Percentiles rank a stretch among this genome's conserved stretches.
phyloP scores from a whole-genome alignment of 805 yeast genomes.

The Wickerhamomyces strasburgensis region DNA sequence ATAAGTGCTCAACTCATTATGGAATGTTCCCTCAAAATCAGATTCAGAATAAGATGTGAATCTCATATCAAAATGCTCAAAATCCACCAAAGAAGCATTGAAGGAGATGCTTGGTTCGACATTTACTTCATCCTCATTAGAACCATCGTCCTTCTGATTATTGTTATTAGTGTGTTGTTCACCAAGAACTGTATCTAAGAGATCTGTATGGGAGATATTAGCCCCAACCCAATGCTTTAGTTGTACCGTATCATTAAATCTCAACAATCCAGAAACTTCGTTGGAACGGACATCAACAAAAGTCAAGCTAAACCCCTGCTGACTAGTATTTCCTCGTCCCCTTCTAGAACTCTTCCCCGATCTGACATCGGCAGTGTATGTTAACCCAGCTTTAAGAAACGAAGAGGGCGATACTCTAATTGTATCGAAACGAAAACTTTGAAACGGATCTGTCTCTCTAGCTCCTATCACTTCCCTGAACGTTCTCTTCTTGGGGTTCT shows the following conservation, averaged over 20 bases:
- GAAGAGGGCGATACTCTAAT: slow-evolving; percentile 14
- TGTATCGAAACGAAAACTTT: slow-evolving; percentile 4
- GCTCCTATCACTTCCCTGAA: slow-evolving; percentile 12
- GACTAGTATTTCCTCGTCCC: too few species aligned
- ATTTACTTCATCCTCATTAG: background rate
- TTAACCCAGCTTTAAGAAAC: slow-evolving; percentile 16
- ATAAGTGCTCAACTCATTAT: background rate
- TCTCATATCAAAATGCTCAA: slow-evolving; percentile 17
- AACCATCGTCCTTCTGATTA: too few species aligned
- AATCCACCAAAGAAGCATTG: slow-evolving; percentile 17
- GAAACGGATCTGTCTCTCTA: slow-evolving; percentile 3
- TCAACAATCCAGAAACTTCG: slow-evolving; percentile 6
- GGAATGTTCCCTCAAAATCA: slow-evolving; percentile 1
- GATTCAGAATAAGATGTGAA: slow-evolving; percentile 6
- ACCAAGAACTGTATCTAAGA: too few species aligned
- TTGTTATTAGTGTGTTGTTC: too few species aligned
- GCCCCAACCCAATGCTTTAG: slow-evolving; percentile 9
- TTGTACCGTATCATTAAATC: slow-evolving; percentile 3
- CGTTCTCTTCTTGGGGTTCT: slow-evolving; percentile 12
- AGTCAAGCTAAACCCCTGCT: slow-evolving; percentile 7
- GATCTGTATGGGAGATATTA: background rate
- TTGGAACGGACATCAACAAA: slow-evolving; percentile 7
- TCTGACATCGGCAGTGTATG: slow-evolving; percentile 9
- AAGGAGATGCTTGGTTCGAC: slow-evolving; percentile 5
- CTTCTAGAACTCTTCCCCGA: too few species aligned